Conservation (phyloP, 768 basidiomycete genomes). For the Mycena galopus region DNA sequence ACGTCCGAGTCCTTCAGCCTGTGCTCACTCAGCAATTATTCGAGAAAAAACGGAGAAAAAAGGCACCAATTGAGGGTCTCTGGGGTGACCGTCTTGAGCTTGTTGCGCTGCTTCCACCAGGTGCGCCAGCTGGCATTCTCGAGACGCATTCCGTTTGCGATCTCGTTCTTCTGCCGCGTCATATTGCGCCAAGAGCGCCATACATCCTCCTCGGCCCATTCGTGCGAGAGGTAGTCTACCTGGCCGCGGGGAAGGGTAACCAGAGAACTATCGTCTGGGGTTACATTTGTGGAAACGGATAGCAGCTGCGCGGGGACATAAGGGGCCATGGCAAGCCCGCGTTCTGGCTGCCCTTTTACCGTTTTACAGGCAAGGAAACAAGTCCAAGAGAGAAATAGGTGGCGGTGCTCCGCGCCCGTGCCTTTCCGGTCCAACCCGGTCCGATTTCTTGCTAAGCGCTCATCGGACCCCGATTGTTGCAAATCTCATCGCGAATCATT, state of each 20-base stretch:
- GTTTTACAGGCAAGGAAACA: not conserved
- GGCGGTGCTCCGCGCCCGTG: not conserved
- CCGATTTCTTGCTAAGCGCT: too few species aligned
- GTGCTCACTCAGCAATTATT: slow-evolving; percentile 33
- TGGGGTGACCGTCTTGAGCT: slow-evolving; percentile 93
- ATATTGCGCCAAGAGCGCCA: slow-evolving; percentile 99
- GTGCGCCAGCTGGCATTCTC: slow-evolving; percentile 99
- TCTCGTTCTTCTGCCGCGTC: slow-evolving; percentile 98
- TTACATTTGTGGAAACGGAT: slow-evolving; percentile 67
- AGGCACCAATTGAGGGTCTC: slow-evolving; percentile 98
- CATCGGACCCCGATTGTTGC: not conserved
- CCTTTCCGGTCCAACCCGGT: too few species aligned
- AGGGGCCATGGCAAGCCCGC: slow-evolving; percentile 62
- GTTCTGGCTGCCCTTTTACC: not conserved
- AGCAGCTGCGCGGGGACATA: slow-evolving; percentile 80
- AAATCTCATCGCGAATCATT: not conserved
- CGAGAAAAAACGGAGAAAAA: slow-evolving; percentile 21
- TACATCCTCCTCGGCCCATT: slow-evolving; percentile 98
- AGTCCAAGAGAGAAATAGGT: not conserved
- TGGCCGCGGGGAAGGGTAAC: slow-evolving; percentile 90
- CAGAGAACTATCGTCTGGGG: slow-evolving; percentile 83
- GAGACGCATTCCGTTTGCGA: slow-evolving; percentile 92
- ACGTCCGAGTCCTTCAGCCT: slow-evolving; percentile 99
- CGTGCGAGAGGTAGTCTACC: slow-evolving; percentile 98
- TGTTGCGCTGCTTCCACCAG: slow-evolving; percentile 99